These are phyloP conservation scores for Nannochloris sp. DNA, from an alignment of 139 green algal genomes.

Conservation along the genomic window DNA sequence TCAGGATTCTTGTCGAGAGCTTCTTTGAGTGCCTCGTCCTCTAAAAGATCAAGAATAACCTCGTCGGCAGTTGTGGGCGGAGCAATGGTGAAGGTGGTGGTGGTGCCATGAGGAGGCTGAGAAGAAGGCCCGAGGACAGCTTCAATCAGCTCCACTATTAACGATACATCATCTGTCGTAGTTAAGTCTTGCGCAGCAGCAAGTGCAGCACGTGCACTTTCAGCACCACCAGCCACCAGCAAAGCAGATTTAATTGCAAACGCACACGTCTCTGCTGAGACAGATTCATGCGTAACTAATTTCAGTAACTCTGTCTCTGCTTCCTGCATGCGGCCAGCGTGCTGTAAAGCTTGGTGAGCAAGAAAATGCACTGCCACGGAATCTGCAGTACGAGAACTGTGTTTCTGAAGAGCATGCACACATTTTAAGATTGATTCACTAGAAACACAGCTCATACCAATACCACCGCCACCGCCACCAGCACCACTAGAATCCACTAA, in stretches of 20 bases:
- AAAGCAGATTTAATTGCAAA: conserved; percentile 9
- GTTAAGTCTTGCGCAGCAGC: conserved; percentile 6
- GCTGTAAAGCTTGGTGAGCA: not conserved
- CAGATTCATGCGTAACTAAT: conserved; percentile 16
- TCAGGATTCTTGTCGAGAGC: not conserved
- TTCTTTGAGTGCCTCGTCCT: not conserved
- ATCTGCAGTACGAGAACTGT: not conserved
- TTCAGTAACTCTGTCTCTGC: conserved; percentile 11
- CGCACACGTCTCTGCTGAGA: conserved; percentile 3
- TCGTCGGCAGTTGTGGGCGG: not conserved
- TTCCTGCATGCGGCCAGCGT: not conserved
- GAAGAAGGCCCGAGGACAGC: not conserved
- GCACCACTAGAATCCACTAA: not conserved
- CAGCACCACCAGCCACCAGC: not conserved
- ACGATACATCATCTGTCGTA: not conserved
- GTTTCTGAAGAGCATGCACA: not conserved
- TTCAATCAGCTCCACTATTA: not conserved
- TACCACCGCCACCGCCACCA: not conserved
- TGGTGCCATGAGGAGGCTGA: not conserved
- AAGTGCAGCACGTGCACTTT: conserved; percentile 4
- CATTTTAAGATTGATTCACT: no score
- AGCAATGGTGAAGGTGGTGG: not conserved
- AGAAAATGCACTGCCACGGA: not conserved
- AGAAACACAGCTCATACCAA: no score
- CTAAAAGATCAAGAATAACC: not conserved